Base-by-base conservation (phyloP, 257 asterid species). In the Coffea eugenioides region DNA sequence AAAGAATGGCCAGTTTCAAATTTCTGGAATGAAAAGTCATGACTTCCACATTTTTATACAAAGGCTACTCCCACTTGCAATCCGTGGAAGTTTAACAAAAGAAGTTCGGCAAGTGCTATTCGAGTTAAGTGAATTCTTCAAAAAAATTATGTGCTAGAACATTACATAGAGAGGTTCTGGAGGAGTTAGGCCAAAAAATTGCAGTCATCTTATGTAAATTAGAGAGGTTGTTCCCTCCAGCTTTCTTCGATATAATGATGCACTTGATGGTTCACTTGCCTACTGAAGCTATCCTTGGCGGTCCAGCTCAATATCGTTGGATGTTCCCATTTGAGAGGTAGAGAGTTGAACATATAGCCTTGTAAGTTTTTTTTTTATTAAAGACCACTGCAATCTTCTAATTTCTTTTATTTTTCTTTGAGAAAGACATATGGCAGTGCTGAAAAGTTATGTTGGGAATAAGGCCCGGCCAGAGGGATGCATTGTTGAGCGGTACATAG, bases 391-490 rank as follows among this genome's bases (percentile, higher is more conserved):
- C 27, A 27, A 27, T 27, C 27, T 27, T 27, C 27, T 27, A 27
- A 27, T 27, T 27, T 27, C 27, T 27, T 27, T 27, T 27, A 27
- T 27, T 27, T 27, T 27, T 0, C 27, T 27, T 27, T 27, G 27
- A 27, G 27, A 27, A 27, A 27, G 27, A 27, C 13, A 54, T 16
- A 36, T 75, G 18, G 79, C 56, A 4, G 43, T 27, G 3, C 20
- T 75, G 5, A 75, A 75, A 57, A 39, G 61, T 59, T 76, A 62
- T n/a, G 61, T 76, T 1, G 39, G 7, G 34, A 75, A 75, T 10
- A 75, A 75, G 56, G 34, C 79, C 57, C 23, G 72, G 23, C 72
- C n/a, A 2, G 59, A 75, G 34, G 71, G 70, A 34, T 75, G 56
- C 27, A 75, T 75, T 18, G 79, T 56, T 2, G 54, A 75, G 36